Base-by-base conservation (phyloP, 2,329 filamentous ascomycete species). In the Keithomyces neogunnii region DNA sequence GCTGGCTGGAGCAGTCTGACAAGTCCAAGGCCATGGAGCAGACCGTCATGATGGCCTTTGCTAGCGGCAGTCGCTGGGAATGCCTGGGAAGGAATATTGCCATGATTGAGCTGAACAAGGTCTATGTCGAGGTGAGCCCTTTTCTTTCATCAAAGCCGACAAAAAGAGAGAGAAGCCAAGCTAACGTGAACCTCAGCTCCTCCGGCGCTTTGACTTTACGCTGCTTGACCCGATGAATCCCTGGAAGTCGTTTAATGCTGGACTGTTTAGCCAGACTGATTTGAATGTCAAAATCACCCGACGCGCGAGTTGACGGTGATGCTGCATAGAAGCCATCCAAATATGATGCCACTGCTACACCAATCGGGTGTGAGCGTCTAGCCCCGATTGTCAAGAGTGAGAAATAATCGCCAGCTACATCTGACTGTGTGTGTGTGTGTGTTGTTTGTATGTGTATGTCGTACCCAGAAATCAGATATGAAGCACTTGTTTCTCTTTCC, bases 21-120 rank as follows among this genome's bases (percentile, higher is more conserved):
- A 28, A 28, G 31, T 28, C 33, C 35, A 28, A 36, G 45, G 8
- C 26, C 46, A 48, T 40, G 46, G 33, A 48, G 19, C 46, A 48
- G 36, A 40, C 46, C 19, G 46, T 48, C 46, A 48, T 32, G 46
- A 48, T 48, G 46, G 46, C 46, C 13, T 48, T 48, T 40, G 33
- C 33, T 5, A 38, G 33, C 33, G 46, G 46, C 26, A 40, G 46
- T 40, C 46, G 46, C 33, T 40, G 46, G 46, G 46, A 48, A 31
- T 40, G 46, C 32, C 46, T 48, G 4, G 46, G 46, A 10, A 19
- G 46, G 30, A 48, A 40, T 29, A 48, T 48, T n/a, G 46, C 46
- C 46, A 48, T 48, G 36, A 40, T 40, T 32, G 46, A 48, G 11
- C 11, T 40, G 35, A 48, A 48, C 33, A 48, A 48, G 46, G 35